Evolutionary conservation across 129 eudicot genomes (phyloP), one percentile per base, ranked within the genome.

Genomic region (Silybum marianum): DNA sequence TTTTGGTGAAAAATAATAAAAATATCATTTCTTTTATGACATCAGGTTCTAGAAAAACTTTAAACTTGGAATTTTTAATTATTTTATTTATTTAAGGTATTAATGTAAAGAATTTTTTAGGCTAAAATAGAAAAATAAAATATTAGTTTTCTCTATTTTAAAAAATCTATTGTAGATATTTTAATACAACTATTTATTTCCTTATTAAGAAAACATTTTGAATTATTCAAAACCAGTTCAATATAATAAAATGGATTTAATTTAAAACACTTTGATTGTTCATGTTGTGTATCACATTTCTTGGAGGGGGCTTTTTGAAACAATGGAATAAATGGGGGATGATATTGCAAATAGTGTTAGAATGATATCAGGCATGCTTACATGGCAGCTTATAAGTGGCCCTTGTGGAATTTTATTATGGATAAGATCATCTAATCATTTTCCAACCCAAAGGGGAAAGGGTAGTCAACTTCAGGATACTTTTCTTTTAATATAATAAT

Each of bases 351-450:
- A 71, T 19, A 36, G 18, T 9, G 21, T 22, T 36, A 1, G 18
- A 8, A 5, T 4, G 75, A 78, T 25, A 68, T 78, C 81, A 24
- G 8, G 62, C 19, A 67, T 66, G 74, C 74, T 78, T 66, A 78
- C 28, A 36, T 78, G 82, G 68, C 82, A 44, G 7, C 19, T 69
- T 22, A 26, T 68, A 32, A 78, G 9, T 69, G 75, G 82, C 51
- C 0, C 12, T 34, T 60, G 32, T 1, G 54, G 71, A 58, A 76
- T 76, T 76, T 69, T 32, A 72, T 14, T 6, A 46, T 25, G 51
- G 82, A 79, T 79, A 79, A 62, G 75, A 26, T 68, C 75, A 78
- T 68, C 82, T 78, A 68, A 44, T 78, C 74, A 78, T 78, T 78
- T 42, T 65, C 23, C 66, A 58, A 5, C 66, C 21, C 63, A 54